Evolutionary conservation across 73 alveolate species (phyloP).

Genomic region (Blepharisma stoltei): DNA sequence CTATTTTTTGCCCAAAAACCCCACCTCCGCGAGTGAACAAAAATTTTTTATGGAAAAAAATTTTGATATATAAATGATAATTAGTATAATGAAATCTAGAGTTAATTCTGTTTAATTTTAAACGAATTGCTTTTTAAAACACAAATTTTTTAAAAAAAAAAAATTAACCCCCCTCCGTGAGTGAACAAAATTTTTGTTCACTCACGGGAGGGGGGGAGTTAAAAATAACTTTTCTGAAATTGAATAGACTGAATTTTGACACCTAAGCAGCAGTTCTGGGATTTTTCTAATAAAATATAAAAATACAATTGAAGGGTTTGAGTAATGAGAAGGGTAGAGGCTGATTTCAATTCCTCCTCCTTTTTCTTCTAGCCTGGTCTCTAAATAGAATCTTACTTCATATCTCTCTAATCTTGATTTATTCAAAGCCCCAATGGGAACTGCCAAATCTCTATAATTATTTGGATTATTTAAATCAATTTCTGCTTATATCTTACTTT

Average conservation of each 20-base stretch:
- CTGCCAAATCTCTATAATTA: slow-evolving; percentile 63
- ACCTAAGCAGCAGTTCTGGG: slow-evolving; percentile 94
- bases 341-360: slow-evolving; percentile 59
- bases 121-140: no score
- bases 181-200: no score
- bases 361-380: slow-evolving; percentile 55
- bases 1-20: no score
- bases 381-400: slow-evolving; percentile 48
- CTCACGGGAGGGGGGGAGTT: no score
- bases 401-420: slow-evolving; percentile 81
- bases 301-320: slow-evolving; percentile 97
- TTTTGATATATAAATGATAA: no score
- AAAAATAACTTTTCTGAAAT: slow-evolving; percentile 93
- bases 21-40: no score
- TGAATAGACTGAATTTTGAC: slow-evolving; percentile 93
- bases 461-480: slow-evolving; percentile 63
- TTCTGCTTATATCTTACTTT: slow-evolving; percentile 34
- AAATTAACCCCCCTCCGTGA: no score
- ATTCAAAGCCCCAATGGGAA: slow-evolving; percentile 90
- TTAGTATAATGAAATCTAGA: no score
- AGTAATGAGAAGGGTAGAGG: slow-evolving; percentile 98
- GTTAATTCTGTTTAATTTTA: no score
- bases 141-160: no score
- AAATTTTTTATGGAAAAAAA: no score
- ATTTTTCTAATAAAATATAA: slow-evolving; percentile 87